phyloP scores from a whole-genome alignment of 768 basidiomycete species.

The Tricholoma saponaceum region DNA sequence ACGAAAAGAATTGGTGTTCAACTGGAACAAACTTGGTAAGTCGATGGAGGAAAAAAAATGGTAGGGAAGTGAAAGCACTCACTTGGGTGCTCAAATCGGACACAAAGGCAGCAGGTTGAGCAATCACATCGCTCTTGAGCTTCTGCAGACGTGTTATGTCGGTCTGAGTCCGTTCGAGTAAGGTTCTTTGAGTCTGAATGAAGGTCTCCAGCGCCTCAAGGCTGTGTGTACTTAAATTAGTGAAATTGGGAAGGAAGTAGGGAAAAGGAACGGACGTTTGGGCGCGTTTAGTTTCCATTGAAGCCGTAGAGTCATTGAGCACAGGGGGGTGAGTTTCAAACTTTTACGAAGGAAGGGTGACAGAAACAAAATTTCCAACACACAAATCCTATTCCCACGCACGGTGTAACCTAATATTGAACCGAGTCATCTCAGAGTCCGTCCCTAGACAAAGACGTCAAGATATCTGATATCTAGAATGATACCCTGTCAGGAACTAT shows the following conservation, averaged over 20 bases:
- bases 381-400: background rate
- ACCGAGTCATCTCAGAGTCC: too few relatives aligned
- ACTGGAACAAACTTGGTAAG: background rate
- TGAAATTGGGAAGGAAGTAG: background rate
- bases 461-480: too few relatives aligned
- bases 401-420: too few relatives aligned
- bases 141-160: constrained; percentile 56
- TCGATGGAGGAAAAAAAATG: background rate
- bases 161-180: constrained; percentile 56
- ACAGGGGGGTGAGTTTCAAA: constrained; percentile 1
- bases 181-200: constrained; percentile 53
- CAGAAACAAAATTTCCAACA: background rate
- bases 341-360: background rate
- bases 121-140: constrained; percentile 36
- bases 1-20: constrained; percentile 15
- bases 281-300: constrained; percentile 35
- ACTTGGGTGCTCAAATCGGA: constrained; percentile 32
- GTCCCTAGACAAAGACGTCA: too few relatives aligned
- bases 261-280: constrained; percentile 30
- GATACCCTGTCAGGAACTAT: too few relatives aligned
- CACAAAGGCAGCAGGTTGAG: constrained; percentile 29
- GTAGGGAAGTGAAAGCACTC: background rate
- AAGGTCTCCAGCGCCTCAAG: constrained; percentile 65
- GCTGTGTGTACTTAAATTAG: constrained; percentile 25
- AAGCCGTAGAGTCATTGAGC: constrained; percentile 14